Base-by-base conservation (phyloP, 73 alveolate genomes). In the Tetrahymena elliotti region DNA sequence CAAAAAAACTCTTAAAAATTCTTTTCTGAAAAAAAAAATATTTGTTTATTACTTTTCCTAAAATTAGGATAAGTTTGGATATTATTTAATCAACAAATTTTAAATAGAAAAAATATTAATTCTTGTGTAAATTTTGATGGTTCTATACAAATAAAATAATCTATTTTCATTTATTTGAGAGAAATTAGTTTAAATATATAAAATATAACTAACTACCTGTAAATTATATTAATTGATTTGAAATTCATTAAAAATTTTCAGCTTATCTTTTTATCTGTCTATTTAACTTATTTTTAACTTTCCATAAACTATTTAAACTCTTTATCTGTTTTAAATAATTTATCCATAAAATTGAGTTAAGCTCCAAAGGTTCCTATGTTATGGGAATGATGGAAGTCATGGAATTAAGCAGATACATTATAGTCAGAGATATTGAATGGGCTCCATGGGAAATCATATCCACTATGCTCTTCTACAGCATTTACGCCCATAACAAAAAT, bases 401-500 rank as follows among this genome's bases (percentile, higher is more conserved):
- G 96, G 52, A 40, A 93, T 35, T 37, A 35, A n/a, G 96, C 84
- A 20, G 84, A 34, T 1, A 52, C 94, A 11, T 93, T 34, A 38
- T 34, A 52, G 22, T 93, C 94, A 3, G 52, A 52, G 11, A 93
- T n/a, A 52, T 93, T 93, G 33, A 93, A 93, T 31, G 96, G 96
- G 31, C 96, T 93, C 83, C 83, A 93, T 20, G 96, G 96, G 82
- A 97, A 94, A 24, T 97, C 97, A 83, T 95, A 96, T 83, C 98
- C 98, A 95, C 95, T 94, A 83, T 97, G 98, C 47, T 97, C 98
- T 38, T 97, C 98, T 2, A 93, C 84, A 16, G 98, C 84, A 38
- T 97, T 96, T n/a, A 93, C 93, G 10, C 95, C 40, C 84, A 97
- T 95, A 2, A 94, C 83, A 27, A 54, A 16, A 24, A 24, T 24